Evolutionary conservation across 495 filamentous ascomycete species (phyloP), one percentile per base, ranked within the genome.

Genomic region (Articulospora tetracladia): DNA sequence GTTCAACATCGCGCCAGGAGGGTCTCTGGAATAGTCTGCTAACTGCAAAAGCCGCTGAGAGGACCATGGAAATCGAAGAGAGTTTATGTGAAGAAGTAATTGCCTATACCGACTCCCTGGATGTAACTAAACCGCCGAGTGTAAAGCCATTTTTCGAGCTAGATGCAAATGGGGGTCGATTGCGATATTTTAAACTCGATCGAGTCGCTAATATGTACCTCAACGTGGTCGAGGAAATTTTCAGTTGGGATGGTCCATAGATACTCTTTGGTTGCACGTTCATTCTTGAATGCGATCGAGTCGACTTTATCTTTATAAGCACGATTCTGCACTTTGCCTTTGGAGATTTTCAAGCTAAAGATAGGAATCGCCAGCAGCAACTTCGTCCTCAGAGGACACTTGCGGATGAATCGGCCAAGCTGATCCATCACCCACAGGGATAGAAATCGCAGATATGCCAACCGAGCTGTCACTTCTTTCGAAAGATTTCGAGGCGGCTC

Each of bases 11-110:
- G 20, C 20, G 62, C 1, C 62, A 65, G 39, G 62, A 65, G 41
- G 57, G 62, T 4, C 24, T 65, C n/a, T 57, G 62, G 57, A 65
- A 65, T 44, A 48, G 44, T 13, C 22, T 48, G 8, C 20, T 65
- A 13, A 55, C 47, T 11, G 62, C 62, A 23, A 57, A 23, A 34
- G 47, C 50, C 15, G 62, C 62, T n/a, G 62, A 60, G 22, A 30
- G 58, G 39, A 27, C 60, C 2, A 53, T 60, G 10, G 49, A 60
- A 26, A 60, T 64, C 22, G 53, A 64, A 39, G 62, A 64, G 23
- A 34, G 20, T 2, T 32, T 30, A 19, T 1, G 52, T 17, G 36
- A 46, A 7, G 34, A 25, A 50, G 23, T 19, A 8, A 11, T 17
- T n/a, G n/a, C 39, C 11, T 11, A 3, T 15, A 17, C 7, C 39